These are phyloP conservation scores for Fusarium sp. DNA, from an alignment of 2,329 filamentous ascomycete genomes.

Conservation along the genomic window DNA sequence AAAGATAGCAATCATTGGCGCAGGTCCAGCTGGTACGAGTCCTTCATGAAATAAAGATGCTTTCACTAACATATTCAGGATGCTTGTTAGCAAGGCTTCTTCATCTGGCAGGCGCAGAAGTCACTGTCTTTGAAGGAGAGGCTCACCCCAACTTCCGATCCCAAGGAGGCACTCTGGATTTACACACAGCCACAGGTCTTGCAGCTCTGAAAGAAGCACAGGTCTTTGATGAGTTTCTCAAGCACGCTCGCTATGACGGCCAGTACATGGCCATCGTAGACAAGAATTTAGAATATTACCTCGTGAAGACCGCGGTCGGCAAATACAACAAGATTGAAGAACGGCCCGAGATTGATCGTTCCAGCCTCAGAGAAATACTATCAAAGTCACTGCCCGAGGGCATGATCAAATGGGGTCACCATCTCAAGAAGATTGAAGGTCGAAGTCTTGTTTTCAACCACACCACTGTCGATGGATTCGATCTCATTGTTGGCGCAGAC, in stretches of 20 bases:
- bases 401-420: conserved; percentile 59
- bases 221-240: conserved; percentile 61
- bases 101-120: conserved; percentile 56
- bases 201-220: conserved; percentile 62
- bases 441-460: conserved; percentile 54
- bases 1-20: conserved; percentile 46
- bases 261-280: conserved; percentile 62
- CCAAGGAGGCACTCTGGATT: conserved; percentile 65
- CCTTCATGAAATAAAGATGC: not conserved
- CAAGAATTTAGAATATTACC: conserved; percentile 51
- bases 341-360: conserved; percentile 65
- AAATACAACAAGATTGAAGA: conserved; percentile 46
- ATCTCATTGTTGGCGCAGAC: conserved; percentile 53
- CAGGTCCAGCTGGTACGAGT: conserved; percentile 45
- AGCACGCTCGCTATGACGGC: conserved; percentile 62
- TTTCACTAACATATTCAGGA: conserved; percentile 33
- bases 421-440: conserved; percentile 54
- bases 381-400: conserved; percentile 57
- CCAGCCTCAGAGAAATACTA: conserved; percentile 57
- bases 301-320: conserved; percentile 43
- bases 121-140: conserved; percentile 63
- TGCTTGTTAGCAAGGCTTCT: conserved; percentile 60
- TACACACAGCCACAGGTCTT: conserved; percentile 64
- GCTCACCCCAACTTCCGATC: conserved; percentile 55
- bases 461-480: conserved; percentile 51